Base-by-base conservation (phyloP, 2,329 filamentous ascomycete species). In the Colletotrichum paranaense region DNA sequence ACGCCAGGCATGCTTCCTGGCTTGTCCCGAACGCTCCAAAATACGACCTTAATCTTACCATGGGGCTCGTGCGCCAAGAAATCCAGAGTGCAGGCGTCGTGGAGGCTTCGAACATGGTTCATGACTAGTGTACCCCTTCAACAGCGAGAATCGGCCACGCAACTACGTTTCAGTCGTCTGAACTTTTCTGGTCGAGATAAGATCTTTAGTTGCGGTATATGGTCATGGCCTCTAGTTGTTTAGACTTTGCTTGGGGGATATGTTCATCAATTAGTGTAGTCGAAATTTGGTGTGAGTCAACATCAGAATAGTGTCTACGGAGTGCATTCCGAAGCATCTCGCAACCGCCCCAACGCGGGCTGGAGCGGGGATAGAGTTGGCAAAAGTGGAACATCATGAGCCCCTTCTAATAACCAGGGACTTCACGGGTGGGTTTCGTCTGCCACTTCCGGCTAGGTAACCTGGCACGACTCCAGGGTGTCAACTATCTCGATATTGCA, bases 321-420 rank as follows among this genome's bases (percentile, higher is more conserved):
- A 67, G n/a, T 14, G 14, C 6, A 32, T 68, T 30, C 65, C 24
- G 22, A 2, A 12, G 49, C 35, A 56, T 3, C 9, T 63, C 24
- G 58, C 28, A 63, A 42, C 26, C 28, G 52, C 28, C 14, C 53
- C 55, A 60, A 35, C 19, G 16, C n/a, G 49, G 55, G 35, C 32
- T 57, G 46, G 26, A 62, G 60, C 70, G 70, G 72, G 62, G 57
- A 72, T 72, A 72, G 52, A 72, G 57, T 67, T 74, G 52, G 42
- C 62, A 63, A 26, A 38, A 52, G 68, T 72, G 72, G 68, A 67
- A 53, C 55, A 55, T 58, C 72, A 42, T 63, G 59, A 67, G 72
- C 72, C 72, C 72, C 68, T 74, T 74, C 57, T 59, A 74, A 67
- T 67, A 58, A 67, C 57, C 24, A 57, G 62, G 62, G 67, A 62